These are phyloP conservation scores for Monosporozyma servazzii DNA, from an alignment of 805 yeast species.

Conservation along the genomic window DNA sequence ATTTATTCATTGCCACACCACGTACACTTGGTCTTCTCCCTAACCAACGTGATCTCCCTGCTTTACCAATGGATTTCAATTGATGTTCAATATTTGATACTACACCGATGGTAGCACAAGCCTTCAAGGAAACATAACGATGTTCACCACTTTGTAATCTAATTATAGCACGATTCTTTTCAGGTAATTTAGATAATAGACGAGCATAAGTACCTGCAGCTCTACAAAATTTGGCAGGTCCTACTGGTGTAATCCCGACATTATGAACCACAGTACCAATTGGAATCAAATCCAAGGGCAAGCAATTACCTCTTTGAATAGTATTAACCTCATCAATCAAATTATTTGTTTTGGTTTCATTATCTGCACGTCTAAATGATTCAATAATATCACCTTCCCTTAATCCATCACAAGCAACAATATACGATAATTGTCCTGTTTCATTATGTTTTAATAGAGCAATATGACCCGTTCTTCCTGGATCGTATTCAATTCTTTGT, in stretches of 20 bases:
- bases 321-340: constrained; percentile 68
- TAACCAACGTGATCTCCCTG: constrained; percentile 86
- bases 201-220: constrained; percentile 95
- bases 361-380: constrained; percentile 49
- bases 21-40: constrained; percentile 94
- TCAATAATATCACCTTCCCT: constrained; percentile 89
- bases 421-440: constrained; percentile 61
- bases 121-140: constrained; percentile 73
- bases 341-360: constrained; percentile 5
- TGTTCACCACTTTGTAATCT: constrained; percentile 88
- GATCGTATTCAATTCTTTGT: constrained; percentile 87
- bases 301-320: constrained; percentile 87
- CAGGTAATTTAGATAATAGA: constrained; percentile 67
- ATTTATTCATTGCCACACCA: constrained; percentile 97
- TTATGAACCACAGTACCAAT: constrained; percentile 85
- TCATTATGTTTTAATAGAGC: constrained; percentile 66
- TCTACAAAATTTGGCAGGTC: constrained; percentile 82
- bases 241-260: constrained; percentile 66
- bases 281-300: constrained; percentile 90
- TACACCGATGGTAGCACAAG: constrained; percentile 89
- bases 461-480: constrained; percentile 86
- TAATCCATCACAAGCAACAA: constrained; percentile 84
- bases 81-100: constrained; percentile 91
- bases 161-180: constrained; percentile 61
- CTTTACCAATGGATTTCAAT: constrained; percentile 85